Percentiles rank a stretch among this genome's conserved stretches.
phyloP scores from a whole-genome alignment of 257 asterid genomes.

The Solanum peruvianum region DNA sequence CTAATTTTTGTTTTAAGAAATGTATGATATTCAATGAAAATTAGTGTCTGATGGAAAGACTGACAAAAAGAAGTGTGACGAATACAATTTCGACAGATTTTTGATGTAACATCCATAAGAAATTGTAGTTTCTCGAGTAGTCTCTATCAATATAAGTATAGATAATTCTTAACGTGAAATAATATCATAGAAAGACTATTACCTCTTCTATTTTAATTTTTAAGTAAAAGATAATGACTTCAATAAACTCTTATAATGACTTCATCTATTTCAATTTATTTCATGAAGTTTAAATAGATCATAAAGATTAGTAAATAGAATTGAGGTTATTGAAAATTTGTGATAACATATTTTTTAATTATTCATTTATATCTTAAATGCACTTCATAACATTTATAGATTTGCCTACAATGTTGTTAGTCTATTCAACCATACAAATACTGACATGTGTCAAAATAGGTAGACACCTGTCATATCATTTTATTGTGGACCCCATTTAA shows the following conservation, averaged over 20 bases:
- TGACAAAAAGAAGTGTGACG: neutral
- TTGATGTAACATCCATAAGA: too few species aligned
- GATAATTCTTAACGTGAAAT: neutral
- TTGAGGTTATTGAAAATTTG: neutral
- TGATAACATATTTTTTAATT: neutral
- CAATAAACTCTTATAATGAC: neutral
- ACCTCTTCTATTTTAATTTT: too few species aligned
- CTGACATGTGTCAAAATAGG: slow-evolving; percentile 27
- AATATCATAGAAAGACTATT: neutral
- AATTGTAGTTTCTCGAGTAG: neutral
- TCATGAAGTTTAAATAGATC: neutral
- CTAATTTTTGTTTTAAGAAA: neutral
- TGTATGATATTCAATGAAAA: neutral
- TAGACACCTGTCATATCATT: slow-evolving; percentile 13
- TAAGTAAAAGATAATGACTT: neutral
- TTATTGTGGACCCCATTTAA: neutral
- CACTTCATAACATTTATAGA: neutral
- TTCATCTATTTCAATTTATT: neutral
- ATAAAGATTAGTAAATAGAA: neutral
- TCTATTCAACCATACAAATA: neutral
- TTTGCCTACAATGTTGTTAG: neutral
- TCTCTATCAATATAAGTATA: neutral
- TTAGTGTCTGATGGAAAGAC: neutral
- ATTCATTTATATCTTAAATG: neutral
- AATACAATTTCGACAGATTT: neutral